Conservation (phyloP, 352 stramenopile species). For the Lagenidium giganteum region DNA sequence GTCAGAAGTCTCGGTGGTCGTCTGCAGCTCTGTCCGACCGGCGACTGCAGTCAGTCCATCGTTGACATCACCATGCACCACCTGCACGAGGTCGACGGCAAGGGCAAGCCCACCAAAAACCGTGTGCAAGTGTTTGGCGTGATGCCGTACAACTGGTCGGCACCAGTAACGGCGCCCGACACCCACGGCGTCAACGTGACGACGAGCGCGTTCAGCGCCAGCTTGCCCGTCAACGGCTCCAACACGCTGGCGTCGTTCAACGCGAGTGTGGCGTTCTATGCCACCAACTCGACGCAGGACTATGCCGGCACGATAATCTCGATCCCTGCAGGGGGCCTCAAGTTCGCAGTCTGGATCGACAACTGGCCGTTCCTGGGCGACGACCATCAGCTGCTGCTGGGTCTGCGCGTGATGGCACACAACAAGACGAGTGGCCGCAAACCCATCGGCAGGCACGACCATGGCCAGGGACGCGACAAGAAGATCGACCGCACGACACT, state of each 20-base stretch:
- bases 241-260: neutral
- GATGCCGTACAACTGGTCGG: neutral
- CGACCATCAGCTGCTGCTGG: neutral
- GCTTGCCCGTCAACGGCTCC: neutral
- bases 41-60: neutral
- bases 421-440: conserved; percentile 1
- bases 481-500: conserved; percentile 13
- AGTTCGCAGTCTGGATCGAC: conserved; percentile 1
- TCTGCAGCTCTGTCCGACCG: neutral
- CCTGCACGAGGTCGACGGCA: neutral
- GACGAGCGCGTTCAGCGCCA: neutral
- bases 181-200: conserved; percentile 5
- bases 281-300: neutral
- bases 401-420: neutral
- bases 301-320: no score
- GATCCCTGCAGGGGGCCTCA: neutral
- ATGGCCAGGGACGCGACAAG: conserved; percentile 5
- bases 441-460: no score
- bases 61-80: neutral
- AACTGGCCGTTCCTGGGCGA: neutral
- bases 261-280: neutral
- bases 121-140: neutral
- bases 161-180: neutral
- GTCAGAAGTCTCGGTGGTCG: neutral
- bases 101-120: neutral